Evolutionary conservation across 768 basidiomycete species (phyloP).

Genomic region (Amanita phalloides): DNA sequence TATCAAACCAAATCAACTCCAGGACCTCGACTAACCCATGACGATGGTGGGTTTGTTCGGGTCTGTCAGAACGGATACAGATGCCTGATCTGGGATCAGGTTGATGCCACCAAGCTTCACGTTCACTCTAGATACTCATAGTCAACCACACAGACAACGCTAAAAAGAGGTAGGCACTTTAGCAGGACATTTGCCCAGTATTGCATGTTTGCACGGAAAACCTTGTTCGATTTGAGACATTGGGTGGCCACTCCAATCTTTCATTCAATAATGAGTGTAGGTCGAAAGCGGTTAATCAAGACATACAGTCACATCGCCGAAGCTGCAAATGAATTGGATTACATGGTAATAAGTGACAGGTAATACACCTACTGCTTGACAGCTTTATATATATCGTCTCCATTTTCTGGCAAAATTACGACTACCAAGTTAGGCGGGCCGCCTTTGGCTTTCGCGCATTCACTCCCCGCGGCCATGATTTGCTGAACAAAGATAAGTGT

Average conservation of each 20-base stretch:
- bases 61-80: slow-evolving; percentile 48
- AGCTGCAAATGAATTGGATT: slow-evolving; percentile 26
- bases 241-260: slow-evolving; percentile 75
- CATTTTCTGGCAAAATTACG: slow-evolving; percentile 60
- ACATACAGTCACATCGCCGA: slow-evolving; percentile 41
- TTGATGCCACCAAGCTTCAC: slow-evolving; percentile 83
- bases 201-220: slow-evolving; percentile 54
- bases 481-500: slow-evolving; percentile 28
- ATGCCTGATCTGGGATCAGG: slow-evolving; percentile 51
- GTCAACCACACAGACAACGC: neutral
- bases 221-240: slow-evolving; percentile 59
- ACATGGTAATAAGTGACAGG: neutral
- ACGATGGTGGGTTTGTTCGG: slow-evolving; percentile 64
- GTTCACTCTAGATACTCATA: slow-evolving; percentile 43
- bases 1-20: neutral
- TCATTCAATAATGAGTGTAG: neutral
- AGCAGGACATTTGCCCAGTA: slow-evolving; percentile 77
- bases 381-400: slow-evolving; percentile 63
- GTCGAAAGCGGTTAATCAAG: neutral
- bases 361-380: slow-evolving; percentile 60
- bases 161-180: slow-evolving; percentile 38
- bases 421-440: slow-evolving; percentile 48
- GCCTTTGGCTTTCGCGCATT: slow-evolving; percentile 26
- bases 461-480: slow-evolving; percentile 38
- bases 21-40: slow-evolving; percentile 38